Base-by-base conservation (phyloP, 257 asterid species). In the Pogostemon cablin region DNA sequence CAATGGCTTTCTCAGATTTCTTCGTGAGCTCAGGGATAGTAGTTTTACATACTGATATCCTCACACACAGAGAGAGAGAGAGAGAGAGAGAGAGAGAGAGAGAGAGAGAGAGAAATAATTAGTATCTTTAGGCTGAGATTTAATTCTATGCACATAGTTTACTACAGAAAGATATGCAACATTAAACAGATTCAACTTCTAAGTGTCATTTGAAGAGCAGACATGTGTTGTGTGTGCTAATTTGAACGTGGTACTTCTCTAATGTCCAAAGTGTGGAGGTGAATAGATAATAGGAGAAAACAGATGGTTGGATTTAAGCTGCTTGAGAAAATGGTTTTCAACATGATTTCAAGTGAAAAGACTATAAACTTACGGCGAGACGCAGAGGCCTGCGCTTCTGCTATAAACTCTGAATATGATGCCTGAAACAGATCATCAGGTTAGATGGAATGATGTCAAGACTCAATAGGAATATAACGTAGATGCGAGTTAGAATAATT, bases 1-100 rank as follows among this genome's bases (percentile, higher is more conserved):
- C 82, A 68, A 91, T 76, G 67, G 85, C 73, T 73, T 91, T 87
- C 90, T 87, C 96, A 2, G 85, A 68, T 15, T 87, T 83, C 47
- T 85, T 84, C 37, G 86, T 79, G 60, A 91, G 90, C 83, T 86
- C 89, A 0, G 96, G 92, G 65, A 93, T 68, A 63, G 97, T 67
- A 69, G 85, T 80, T 80, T 87, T 89, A 72, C 78, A 76, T 73
- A 91, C 97, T 93, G 92, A 60, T 78, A 76, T 53, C 53, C 70
- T 37, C 74, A 58, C 69, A 58, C 15, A 15, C 32, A 38, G 25
- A 39, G 15, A 15, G 15, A 38, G 7, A 7, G 4, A 37, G 34
- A 71, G 62, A 60, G 12, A 62, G 17, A 58, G 9, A 59, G n/a
- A n/a, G 35, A 38, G 25, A 39, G 15, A 15, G 15, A 38, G 7